Evolutionary conservation across 140 eudicot genomes (phyloP), one percentile per base, ranked within the genome.

Genomic region (Flaveria floridana): DNA sequence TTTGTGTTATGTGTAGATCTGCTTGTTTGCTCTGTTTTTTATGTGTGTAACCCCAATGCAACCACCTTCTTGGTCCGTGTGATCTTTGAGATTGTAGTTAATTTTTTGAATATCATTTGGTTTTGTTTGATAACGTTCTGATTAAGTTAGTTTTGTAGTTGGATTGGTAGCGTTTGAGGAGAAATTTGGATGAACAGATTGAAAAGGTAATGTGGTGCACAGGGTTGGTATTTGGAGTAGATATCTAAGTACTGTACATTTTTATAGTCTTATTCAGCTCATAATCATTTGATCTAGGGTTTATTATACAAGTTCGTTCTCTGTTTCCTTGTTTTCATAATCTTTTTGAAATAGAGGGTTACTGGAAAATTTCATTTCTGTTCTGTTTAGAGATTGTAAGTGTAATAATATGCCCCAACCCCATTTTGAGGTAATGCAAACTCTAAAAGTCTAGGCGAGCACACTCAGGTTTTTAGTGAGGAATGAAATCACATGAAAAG

Each of bases 251-350:
- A 23, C 66, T 7, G 15, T 11, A 23, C 2, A 21, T 59, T 23
- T 21, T 18, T 3, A 59, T 59, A 25, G 23, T 19, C 39, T 23
- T 59, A 37, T 59, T 26, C 44, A 12, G 62, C 62, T 74, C 59
- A 62, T 74, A 21, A 5, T 73, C 26, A 61, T 59, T 26, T 73
- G 42, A 73, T 18, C 23, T 73, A 73, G 78, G 77, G 70, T 62
- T 62, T 62, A 28, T 62, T 26, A 28, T 12, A 26, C 1, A 2
- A 18, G 68, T 59, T 73, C 41, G n/a, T 73, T 34, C 6, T 25
- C 44, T 47, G 58, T 18, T 56, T 56, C 41, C 41, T 34, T 34
- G 41, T 34, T 10, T 55, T 16, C 26, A 18, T 59, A 1, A 59
- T 59, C 7, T 59, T 25, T 59, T 59, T 16, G 14, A 59, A 59